Conservation (phyloP, 768 basidiomycete species). For the Kwoniella dejecticola region DNA sequence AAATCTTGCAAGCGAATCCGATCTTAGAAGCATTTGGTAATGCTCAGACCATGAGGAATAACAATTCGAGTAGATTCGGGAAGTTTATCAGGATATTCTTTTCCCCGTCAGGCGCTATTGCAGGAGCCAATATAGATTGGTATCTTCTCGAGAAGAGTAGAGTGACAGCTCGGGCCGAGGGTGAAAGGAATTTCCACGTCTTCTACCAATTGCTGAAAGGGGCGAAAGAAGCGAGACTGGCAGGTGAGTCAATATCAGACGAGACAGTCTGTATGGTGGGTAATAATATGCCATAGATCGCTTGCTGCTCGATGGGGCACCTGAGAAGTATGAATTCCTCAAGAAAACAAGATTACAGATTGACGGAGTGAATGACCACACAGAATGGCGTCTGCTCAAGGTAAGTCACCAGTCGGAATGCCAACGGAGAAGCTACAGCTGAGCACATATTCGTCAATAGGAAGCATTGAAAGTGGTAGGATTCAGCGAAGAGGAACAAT, state of each 20-base stretch:
- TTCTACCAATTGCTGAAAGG: slow-evolving; percentile 92
- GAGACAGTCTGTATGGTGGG: no score
- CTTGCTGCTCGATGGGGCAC: slow-evolving; percentile 70
- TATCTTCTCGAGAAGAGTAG: slow-evolving; percentile 96
- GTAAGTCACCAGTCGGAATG: slow-evolving; percentile 57
- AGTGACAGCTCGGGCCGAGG: slow-evolving; percentile 81
- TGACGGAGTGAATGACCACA: slow-evolving; percentile 89
- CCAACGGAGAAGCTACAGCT: neutral
- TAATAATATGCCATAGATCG: slow-evolving; percentile 42
- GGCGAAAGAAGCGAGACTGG: slow-evolving; percentile 63
- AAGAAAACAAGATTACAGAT: slow-evolving; percentile 86
- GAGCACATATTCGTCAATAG: slow-evolving; percentile 55
- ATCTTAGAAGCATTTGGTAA: slow-evolving; percentile 98
- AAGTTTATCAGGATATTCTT: slow-evolving; percentile 98
- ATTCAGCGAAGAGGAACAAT: slow-evolving; percentile 78
- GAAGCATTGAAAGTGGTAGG: slow-evolving; percentile 86
- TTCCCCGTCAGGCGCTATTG: slow-evolving; percentile 86
- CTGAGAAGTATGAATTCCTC: slow-evolving; percentile 85
- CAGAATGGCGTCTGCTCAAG: slow-evolving; percentile 81
- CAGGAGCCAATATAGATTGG: slow-evolving; percentile 98
- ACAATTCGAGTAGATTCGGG: slow-evolving; percentile 93
- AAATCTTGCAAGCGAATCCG: slow-evolving; percentile 96
- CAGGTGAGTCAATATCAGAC: slow-evolving; percentile 59
- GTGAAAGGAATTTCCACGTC: slow-evolving; percentile 92
- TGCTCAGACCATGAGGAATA: slow-evolving; percentile 96